phyloP scores from a whole-genome alignment of 441 rosid species.

The Adansonia grandidieri region DNA sequence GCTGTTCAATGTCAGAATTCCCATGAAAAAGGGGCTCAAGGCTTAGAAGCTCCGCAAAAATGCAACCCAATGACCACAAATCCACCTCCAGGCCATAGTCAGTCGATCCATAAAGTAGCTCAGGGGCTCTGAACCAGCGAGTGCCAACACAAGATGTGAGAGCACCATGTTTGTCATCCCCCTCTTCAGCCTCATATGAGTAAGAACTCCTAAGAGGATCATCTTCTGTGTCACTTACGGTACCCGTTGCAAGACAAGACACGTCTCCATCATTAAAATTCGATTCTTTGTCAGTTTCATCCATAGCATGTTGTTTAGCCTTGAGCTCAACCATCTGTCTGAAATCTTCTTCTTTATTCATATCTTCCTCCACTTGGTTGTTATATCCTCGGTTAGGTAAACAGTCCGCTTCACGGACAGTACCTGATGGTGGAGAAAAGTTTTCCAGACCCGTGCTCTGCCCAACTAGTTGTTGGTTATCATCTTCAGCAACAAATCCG shows the following conservation, averaged over 20 bases:
- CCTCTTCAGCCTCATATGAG: slow-evolving; percentile 65
- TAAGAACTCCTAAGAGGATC: slow-evolving; percentile 61
- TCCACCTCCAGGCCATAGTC: slow-evolving; percentile 80
- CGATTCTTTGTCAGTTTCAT: slow-evolving; percentile 64
- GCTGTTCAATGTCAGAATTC: slow-evolving; percentile 86
- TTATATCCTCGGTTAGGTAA: slow-evolving; percentile 32
- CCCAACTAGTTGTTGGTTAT: slow-evolving; percentile 41
- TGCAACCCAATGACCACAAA: slow-evolving; percentile 92
- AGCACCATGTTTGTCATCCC: slow-evolving; percentile 47
- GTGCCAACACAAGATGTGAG: slow-evolving; percentile 93
- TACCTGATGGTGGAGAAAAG: slow-evolving; percentile 36
- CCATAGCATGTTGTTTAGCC: slow-evolving; percentile 46
- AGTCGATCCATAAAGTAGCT: slow-evolving; percentile 84
- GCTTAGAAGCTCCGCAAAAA: slow-evolving; percentile 76
- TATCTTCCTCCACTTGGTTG: slow-evolving; percentile 38
- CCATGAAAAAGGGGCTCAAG: slow-evolving; percentile 88
- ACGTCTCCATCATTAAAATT: slow-evolving; percentile 62
- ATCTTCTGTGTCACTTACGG: slow-evolving; percentile 72
- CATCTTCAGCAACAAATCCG: slow-evolving; percentile 48
- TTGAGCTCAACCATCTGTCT: slow-evolving; percentile 58
- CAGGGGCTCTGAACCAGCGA: slow-evolving; percentile 94
- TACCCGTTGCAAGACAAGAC: slow-evolving; percentile 88
- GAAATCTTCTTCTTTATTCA: slow-evolving; percentile 57
- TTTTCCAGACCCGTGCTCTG: slow-evolving; percentile 37
- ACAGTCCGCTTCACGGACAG: slow-evolving; percentile 42